phyloP scores from a whole-genome alignment of 2,329 filamentous ascomycete genomes.

The Cladosporium sp. region DNA sequence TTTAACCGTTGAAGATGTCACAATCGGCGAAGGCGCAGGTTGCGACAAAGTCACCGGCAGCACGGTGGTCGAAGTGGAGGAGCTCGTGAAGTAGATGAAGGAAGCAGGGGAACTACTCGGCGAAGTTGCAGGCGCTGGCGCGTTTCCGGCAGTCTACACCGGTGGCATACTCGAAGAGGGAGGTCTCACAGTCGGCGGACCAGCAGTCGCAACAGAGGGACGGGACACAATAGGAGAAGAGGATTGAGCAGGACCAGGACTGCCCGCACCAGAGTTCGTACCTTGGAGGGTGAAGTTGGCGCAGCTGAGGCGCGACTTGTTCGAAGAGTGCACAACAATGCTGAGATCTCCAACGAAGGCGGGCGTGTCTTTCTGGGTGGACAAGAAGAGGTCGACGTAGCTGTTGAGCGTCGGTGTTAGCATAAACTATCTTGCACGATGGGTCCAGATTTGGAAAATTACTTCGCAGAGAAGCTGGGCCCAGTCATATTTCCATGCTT shows the following conservation, averaged over 20 bases:
- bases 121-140: too few relatives aligned
- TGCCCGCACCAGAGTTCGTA: constrained; percentile 16
- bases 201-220: background rate
- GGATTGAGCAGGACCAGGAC: constrained; percentile 5
- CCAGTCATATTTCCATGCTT: constrained; percentile 45
- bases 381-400: constrained; percentile 53
- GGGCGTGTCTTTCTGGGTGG: constrained; percentile 42
- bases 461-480: constrained; percentile 35
- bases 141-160: background rate
- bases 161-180: background rate
- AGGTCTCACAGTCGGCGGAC: constrained; percentile 8
- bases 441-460: background rate
- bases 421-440: background rate
- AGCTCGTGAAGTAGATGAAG: background rate
- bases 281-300: constrained; percentile 51
- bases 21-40: background rate
- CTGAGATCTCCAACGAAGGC: constrained; percentile 57
- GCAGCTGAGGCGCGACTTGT: constrained; percentile 57
- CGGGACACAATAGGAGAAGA: background rate
- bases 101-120: background rate
- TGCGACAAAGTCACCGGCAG: background rate
- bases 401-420: constrained; percentile 28
- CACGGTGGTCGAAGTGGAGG: constrained; percentile 2
- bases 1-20: background rate
- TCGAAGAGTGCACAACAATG: constrained; percentile 55